phyloP scores from a whole-genome alignment of 2,329 filamentous ascomycete genomes.

The Cadophora gregata region DNA sequence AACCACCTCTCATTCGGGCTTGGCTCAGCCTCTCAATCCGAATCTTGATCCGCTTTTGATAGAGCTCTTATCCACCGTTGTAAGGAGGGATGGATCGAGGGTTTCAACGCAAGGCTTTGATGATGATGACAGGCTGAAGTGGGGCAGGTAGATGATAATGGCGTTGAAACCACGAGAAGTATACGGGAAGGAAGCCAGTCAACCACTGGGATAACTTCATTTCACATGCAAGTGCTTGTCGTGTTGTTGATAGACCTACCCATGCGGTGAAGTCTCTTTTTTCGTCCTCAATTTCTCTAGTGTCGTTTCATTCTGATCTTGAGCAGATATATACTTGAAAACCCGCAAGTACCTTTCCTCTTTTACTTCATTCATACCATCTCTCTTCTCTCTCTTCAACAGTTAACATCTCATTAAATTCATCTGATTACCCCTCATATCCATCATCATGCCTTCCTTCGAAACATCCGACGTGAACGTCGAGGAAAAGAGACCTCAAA shows the following conservation, averaged over 20 bases:
- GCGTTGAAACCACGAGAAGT: conserved; percentile 11
- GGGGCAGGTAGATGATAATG: conserved; percentile 24
- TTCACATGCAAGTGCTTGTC: conserved; percentile 30
- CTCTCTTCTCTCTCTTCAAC: background rate
- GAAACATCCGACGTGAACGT: conserved; percentile 62
- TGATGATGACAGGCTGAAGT: conserved; percentile 24
- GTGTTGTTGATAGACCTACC: conserved; percentile 10
- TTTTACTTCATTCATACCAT: conserved; percentile 3
- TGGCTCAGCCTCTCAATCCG: conserved; percentile 27
- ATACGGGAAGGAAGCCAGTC: conserved; percentile 18
- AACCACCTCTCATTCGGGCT: conserved; percentile 19
- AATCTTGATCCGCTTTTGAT: conserved; percentile 39
- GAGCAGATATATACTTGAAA: conserved; percentile 40
- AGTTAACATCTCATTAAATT: background rate
- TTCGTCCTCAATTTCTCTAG: conserved; percentile 39
- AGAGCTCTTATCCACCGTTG: conserved; percentile 35
- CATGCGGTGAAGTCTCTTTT: conserved; percentile 26
- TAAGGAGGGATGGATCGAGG: conserved; percentile 31
- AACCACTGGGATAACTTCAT: conserved; percentile 27
- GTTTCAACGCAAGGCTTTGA: conserved; percentile 32
- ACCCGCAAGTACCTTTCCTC: conserved; percentile 9
- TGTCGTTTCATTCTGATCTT: conserved; percentile 32
- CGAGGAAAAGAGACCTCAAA: conserved; percentile 39
- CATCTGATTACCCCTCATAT: background rate
- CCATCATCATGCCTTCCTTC: conserved; percentile 61